phyloP scores from a whole-genome alignment of 2,329 filamentous ascomycete genomes.

The Penicillium sp. region DNA sequence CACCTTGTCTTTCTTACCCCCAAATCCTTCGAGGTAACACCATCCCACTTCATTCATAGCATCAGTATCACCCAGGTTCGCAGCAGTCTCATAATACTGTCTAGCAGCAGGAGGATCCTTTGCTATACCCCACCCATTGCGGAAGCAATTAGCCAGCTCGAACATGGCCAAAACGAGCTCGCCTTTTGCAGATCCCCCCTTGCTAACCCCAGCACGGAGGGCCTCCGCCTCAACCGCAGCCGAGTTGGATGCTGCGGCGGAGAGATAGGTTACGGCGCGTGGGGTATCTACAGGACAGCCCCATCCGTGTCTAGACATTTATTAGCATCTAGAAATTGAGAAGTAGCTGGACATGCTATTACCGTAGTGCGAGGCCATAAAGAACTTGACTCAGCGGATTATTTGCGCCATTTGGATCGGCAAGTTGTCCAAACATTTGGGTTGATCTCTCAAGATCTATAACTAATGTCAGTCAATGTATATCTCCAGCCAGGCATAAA shows the following conservation, averaged over 20 bases:
- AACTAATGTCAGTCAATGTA: background rate
- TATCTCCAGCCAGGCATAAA: background rate
- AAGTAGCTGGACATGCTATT: background rate
- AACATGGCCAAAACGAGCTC: constrained; percentile 96
- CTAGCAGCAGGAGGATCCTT: constrained; percentile 81
- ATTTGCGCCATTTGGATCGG: constrained; percentile 78
- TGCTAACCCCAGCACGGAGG: constrained; percentile 81
- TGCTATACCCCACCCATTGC: constrained; percentile 88
- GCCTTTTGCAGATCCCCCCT: constrained; percentile 90
- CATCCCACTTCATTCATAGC: constrained; percentile 96
- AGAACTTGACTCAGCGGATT: constrained; percentile 94
- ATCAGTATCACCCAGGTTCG: constrained; percentile 92
- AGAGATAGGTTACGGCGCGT: constrained; percentile 78
- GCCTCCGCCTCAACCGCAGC: constrained; percentile 83
- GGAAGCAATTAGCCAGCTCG: constrained; percentile 74
- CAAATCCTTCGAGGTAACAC: constrained; percentile 97
- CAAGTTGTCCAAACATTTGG: constrained; percentile 77
- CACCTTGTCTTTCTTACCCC: constrained; percentile 98
- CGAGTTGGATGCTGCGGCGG: constrained; percentile 83
- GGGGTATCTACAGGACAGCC: constrained; percentile 72
- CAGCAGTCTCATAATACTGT: constrained; percentile 95
- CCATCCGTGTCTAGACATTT: constrained; percentile 74
- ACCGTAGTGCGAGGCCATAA: constrained; percentile 88
- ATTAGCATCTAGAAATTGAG: constrained; percentile 15
- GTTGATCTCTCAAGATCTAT: constrained; percentile 73